These are phyloP conservation scores for Xylariaceae sp. DNA, from an alignment of 2,329 filamentous ascomycete species.

Conservation along the genomic window DNA sequence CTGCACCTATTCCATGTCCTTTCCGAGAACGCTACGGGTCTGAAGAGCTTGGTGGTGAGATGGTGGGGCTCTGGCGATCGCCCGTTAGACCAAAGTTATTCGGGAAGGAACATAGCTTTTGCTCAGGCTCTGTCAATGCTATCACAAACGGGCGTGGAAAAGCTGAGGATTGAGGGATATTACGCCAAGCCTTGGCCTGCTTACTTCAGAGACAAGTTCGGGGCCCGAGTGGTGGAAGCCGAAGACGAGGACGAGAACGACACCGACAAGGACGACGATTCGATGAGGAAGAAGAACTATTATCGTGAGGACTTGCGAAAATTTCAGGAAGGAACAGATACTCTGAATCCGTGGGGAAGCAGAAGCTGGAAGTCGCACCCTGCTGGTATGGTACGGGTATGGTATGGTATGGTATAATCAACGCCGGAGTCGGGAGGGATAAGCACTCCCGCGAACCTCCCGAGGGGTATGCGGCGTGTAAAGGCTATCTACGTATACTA, in stretches of 20 bases:
- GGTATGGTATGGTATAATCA: too few relatives aligned
- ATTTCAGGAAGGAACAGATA: conserved; percentile 1
- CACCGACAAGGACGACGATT: neutral
- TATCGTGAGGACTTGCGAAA: neutral
- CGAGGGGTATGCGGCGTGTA: too few relatives aligned
- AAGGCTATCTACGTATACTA: too few relatives aligned
- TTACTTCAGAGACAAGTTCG: conserved; percentile 1
- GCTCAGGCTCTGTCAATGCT: neutral
- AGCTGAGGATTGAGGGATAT: conserved; percentile 1
- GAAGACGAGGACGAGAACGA: neutral
- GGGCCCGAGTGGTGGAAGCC: neutral
- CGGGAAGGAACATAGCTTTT: neutral
- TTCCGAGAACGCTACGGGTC: neutral
- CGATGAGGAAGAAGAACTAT: neutral
- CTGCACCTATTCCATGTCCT: too few relatives aligned
- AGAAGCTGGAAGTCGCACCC: too few relatives aligned
- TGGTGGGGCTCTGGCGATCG: too few relatives aligned
- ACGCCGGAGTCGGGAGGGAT: too few relatives aligned
- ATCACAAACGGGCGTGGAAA: neutral
- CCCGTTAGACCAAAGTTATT: too few relatives aligned
- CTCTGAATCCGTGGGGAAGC: conserved; percentile 1
- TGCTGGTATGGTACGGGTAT: too few relatives aligned
- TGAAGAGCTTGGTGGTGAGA: too few relatives aligned
- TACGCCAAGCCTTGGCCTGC: conserved; percentile 2
- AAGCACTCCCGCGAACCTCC: too few relatives aligned